A percentile compares a stretch with the other conserved stretches of the same genome.
Conservation (phyloP, 805 yeast species). For the Nakazawaea molendinolei region DNA sequence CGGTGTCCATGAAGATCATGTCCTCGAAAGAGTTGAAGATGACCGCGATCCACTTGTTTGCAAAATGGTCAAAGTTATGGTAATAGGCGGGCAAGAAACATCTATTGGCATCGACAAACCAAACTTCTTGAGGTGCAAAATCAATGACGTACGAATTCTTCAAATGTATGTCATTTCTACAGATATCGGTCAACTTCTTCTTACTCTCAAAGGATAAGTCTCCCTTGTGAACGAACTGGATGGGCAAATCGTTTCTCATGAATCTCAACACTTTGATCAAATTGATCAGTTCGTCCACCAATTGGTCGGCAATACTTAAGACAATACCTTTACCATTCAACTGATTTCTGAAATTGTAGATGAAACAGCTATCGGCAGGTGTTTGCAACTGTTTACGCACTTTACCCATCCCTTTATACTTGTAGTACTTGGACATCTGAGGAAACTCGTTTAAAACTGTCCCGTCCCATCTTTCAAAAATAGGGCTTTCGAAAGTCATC, state of each 20-base stretch:
- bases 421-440: constrained; percentile 21
- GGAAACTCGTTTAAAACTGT: constrained; percentile 21
- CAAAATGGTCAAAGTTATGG: constrained; percentile 22
- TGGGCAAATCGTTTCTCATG: constrained; percentile 42
- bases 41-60: constrained; percentile 48
- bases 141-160: constrained; percentile 14
- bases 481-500: constrained; percentile 32
- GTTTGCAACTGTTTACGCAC: background rate
- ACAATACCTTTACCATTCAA: constrained; percentile 48
- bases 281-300: constrained; percentile 39
- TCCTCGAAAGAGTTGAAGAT: constrained; percentile 54
- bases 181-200: constrained; percentile 26
- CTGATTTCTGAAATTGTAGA: constrained; percentile 22
- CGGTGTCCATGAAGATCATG: constrained; percentile 48
- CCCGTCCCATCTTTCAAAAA: constrained; percentile 34
- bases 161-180: constrained; percentile 21
- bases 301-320: constrained; percentile 41
- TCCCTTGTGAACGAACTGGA: constrained; percentile 38
- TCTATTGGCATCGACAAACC: constrained; percentile 28
- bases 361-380: constrained; percentile 18
- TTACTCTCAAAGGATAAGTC: constrained; percentile 31
- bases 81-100: constrained; percentile 20
- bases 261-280: constrained; percentile 43
- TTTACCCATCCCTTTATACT: constrained; percentile 9
- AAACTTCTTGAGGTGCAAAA: constrained; percentile 22